Evolutionary conservation across 2,329 filamentous ascomycete genomes (phyloP).

Genomic region (Trichoderma sp.): DNA sequence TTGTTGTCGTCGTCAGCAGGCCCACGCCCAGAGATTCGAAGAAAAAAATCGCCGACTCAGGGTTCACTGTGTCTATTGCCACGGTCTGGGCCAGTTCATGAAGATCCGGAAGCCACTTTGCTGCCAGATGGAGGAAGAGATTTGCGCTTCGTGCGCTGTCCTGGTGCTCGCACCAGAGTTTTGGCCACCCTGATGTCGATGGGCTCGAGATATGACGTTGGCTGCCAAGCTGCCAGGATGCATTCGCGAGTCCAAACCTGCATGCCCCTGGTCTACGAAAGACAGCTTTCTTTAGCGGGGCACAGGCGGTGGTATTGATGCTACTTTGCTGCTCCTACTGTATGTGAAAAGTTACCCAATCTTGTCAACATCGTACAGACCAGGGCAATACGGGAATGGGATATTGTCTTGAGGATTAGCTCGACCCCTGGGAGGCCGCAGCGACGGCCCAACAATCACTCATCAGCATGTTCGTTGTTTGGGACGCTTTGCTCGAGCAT

Average conservation of each 20-base stretch:
- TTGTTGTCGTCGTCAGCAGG: constrained; percentile 22
- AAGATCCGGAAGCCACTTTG: constrained; percentile 9
- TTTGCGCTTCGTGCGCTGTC: background rate
- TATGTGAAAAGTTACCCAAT: background rate
- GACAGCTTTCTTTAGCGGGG: background rate
- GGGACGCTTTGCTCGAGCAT: background rate
- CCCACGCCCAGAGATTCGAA: constrained; percentile 18
- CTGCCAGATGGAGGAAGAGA: background rate
- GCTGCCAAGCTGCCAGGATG: background rate
- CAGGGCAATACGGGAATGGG: background rate
- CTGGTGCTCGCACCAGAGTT: background rate
- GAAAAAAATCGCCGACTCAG: background rate
- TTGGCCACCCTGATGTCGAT: background rate
- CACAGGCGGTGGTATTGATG: background rate
- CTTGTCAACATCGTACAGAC: background rate
- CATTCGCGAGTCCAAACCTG: background rate
- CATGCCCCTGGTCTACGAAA: background rate
- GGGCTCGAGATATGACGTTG: background rate
- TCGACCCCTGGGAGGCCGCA: background rate
- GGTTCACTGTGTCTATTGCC: background rate
- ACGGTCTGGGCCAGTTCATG: background rate
- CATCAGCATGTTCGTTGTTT: background rate
- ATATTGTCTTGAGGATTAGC: background rate
- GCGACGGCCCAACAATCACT: background rate
- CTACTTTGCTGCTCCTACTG: background rate